Percentiles rank a stretch among this genome's conserved stretches.
Conservation (phyloP, 2,329 filamentous ascomycete species). For the Colletotrichum orchidophilum region DNA sequence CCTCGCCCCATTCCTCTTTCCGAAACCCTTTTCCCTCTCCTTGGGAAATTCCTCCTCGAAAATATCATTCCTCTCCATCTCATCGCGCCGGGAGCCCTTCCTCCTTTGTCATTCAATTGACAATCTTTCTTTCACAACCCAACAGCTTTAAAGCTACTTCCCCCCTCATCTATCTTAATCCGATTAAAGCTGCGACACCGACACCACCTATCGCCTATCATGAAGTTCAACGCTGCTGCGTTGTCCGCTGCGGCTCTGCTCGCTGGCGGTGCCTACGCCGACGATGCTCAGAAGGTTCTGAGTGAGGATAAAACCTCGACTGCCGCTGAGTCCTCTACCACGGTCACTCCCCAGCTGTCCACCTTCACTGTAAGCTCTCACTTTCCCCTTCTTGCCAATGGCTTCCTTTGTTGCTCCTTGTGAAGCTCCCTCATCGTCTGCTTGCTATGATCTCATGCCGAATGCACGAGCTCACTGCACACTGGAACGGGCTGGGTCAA, state of each 20-base stretch:
- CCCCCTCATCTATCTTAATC: not conserved
- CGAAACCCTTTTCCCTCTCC: constrained; percentile 31
- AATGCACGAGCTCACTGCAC: constrained; percentile 18
- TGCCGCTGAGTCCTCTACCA: constrained; percentile 60
- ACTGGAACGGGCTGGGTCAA: constrained; percentile 23
- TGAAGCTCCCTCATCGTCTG: not conserved
- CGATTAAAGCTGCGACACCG: constrained; percentile 6
- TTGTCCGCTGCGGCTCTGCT: constrained; percentile 79
- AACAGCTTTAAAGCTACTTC: constrained; percentile 22
- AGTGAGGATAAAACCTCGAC: constrained; percentile 56
- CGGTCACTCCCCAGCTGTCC: constrained; percentile 72
- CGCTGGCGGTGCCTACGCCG: constrained; percentile 75
- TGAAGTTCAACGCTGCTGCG: constrained; percentile 86
- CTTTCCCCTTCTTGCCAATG: not conserved
- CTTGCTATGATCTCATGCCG: not conserved
- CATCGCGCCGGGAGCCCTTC: constrained; percentile 21
- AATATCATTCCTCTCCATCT: constrained; percentile 19
- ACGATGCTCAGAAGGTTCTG: constrained; percentile 68
- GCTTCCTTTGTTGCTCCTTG: constrained; percentile 13
- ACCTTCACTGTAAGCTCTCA: constrained; percentile 83
- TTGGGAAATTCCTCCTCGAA: constrained; percentile 29
- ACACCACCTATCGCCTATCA: constrained; percentile 55
- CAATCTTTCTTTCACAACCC: constrained; percentile 20
- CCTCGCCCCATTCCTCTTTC: constrained; percentile 32
- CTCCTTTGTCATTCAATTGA: constrained; percentile 31